phyloP scores from a whole-genome alignment of 768 basidiomycete genomes.

The Amyloporia xantha region DNA sequence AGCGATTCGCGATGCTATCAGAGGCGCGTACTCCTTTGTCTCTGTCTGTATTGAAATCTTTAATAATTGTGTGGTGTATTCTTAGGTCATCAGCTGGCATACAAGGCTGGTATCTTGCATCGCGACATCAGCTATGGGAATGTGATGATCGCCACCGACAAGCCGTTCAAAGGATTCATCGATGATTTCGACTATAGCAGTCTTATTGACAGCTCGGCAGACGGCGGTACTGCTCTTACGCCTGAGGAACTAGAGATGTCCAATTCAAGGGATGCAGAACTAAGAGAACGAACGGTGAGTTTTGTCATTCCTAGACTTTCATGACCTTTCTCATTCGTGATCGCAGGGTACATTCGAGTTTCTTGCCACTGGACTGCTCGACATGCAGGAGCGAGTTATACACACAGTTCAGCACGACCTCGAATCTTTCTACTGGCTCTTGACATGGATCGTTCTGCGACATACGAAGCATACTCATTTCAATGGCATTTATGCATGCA shows the following conservation, averaged over 20 bases:
- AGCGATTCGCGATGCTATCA: not conserved
- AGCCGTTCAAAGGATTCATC: conserved; percentile 5
- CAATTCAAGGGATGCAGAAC: not conserved
- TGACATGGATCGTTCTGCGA: conserved; percentile 6
- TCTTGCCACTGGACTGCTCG: conserved; percentile 5
- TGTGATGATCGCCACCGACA: conserved; percentile 4
- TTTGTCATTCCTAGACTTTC: not conserved
- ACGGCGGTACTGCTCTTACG: not conserved
- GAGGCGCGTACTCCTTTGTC: too few relatives aligned
- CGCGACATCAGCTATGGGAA: conserved; percentile 12
- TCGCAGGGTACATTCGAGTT: conserved; percentile 2
- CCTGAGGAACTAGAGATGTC: not conserved
- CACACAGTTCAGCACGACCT: conserved; percentile 8
- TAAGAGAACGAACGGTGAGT: conserved; percentile 6
- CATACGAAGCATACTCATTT: conserved; percentile 2
- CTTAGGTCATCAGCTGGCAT: conserved; percentile 8
- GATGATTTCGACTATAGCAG: conserved; percentile 13
- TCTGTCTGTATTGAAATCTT: too few relatives aligned
- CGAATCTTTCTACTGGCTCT: conserved; percentile 11
- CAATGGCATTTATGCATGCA: not conserved
- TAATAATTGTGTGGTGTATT: not conserved
- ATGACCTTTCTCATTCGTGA: not conserved
- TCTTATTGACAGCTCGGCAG: not conserved
- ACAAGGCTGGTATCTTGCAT: conserved; percentile 6
- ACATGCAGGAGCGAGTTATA: not conserved